Evolutionary conservation across 225 moss, liverwort and hornwort genomes (phyloP), one percentile per base, ranked within the genome.

Genomic region (Marchantia paleacea): DNA sequence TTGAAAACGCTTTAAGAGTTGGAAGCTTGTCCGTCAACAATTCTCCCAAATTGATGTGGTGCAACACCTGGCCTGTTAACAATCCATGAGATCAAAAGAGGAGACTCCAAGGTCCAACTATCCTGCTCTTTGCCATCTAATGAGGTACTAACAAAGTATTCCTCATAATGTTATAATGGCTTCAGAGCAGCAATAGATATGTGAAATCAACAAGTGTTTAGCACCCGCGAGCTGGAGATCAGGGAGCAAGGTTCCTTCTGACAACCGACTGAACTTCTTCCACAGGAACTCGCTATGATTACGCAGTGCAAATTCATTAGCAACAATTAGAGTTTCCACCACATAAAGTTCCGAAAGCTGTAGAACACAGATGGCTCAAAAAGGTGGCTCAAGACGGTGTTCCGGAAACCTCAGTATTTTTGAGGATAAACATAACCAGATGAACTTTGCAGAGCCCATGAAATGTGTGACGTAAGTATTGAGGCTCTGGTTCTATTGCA

Each of bases 41-140:
- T 24, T 87, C 84, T 79, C 91, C 94, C 73, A 95, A 89, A 78
- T 95, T 90, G 85, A 95, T 88, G 80, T 95, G 94, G 84, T 90
- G 89, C 73, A 95, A 80, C 70, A 95, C 80, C 82, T 90, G 90
- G 76, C 93, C 94, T 95, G 85, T 81, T 81, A 31, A 28, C 30
- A 31, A 8, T 22, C 18, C 22, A 62, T 8, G n/a, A 62, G 22
- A 62, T n/a, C 22, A 62, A 39, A 39, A 3, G 62, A 62, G 62
- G 62, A 62, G 24, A 62, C 62, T 62, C 62, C 24, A 39, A 39
- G 39, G 39, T 39, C 39, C 39, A 57, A 1, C 57, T 57, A 12
- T 57, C 57, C 57, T 57, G 57, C 57, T 57, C 8, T 39, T 5
- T 39, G 39, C 39, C 39, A 39, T 39, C 3, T 5, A 39, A 39